Base-by-base conservation (phyloP, 768 basidiomycete genomes). In the Phlebiopsis gigantea region DNA sequence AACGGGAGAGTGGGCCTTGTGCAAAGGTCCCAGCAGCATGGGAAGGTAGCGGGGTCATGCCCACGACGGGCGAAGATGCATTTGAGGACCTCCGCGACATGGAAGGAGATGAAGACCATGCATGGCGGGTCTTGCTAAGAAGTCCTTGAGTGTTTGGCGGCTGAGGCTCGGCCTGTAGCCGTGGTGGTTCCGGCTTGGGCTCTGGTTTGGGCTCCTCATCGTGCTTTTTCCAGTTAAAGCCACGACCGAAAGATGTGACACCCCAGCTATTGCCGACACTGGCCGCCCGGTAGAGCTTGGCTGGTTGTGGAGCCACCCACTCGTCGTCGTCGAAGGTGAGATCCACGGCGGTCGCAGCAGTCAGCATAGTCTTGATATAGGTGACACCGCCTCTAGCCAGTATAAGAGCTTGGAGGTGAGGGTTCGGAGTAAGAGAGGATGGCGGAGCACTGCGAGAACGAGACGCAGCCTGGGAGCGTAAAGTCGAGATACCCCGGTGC, bases 201-300 rank as follows among this genome's bases (percentile, higher is more conserved):
- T 65, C 61, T 44, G 51, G 55, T 28, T 62, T 51, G 21, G 48
- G 26, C 26, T 69, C 63, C 21, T 71, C 66, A 31, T 75, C 75
- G 25, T 63, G 57, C 24, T 77, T 71, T 55, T 77, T 77, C 87
- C 90, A 91, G 69, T 88, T 77, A 66, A 90, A 91, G 17, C 90
- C 90, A 46, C 87, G 82, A 10, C 90, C 90, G 46, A 92, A 85
- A 34, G 82, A 89, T 19, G 90, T 92, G 59, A 93, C 89, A 6
- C 86, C 87, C 88, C 88, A 93, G 71, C 88, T 90, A 59, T 83
- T 82, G 29, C 84, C 82, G 53, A 87, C 83, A 57, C 85, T 87
- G 41, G 87, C 78, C 6, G 85, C 73, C 57, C 80, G 75, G 71
- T 84, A 83, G 19, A 85, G 76, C 52, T 62, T 64, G 55, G 77